These are phyloP conservation scores for Rhypophila decipiens DNA, from an alignment of 495 filamentous ascomycete species.

Conservation along the genomic window DNA sequence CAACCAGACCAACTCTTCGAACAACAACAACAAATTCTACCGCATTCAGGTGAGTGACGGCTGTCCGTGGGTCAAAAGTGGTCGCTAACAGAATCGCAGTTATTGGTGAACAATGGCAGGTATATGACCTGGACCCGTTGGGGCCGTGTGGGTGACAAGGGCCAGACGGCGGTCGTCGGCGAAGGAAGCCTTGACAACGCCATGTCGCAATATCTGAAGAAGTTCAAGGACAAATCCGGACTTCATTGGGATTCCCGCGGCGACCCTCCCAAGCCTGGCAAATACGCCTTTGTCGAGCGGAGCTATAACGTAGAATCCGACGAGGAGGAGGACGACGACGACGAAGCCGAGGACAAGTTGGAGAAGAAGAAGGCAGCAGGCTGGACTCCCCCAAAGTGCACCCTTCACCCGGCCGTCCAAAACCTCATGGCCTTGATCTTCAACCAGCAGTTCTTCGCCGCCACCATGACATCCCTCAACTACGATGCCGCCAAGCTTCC, in stretches of 20 bases:
- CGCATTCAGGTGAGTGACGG: conserved; percentile 44
- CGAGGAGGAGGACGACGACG: conserved; percentile 51
- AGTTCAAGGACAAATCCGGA: conserved; percentile 76
- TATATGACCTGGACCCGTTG: conserved; percentile 63
- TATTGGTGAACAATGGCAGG: conserved; percentile 21
- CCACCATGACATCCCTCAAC: conserved; percentile 58
- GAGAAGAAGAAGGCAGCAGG: conserved; percentile 27
- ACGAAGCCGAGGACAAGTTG: conserved; percentile 15
- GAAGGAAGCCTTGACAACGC: conserved; percentile 39
- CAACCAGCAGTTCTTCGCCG: conserved; percentile 62
- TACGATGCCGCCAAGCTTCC: conserved; percentile 77
- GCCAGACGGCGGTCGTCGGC: conserved; percentile 49
- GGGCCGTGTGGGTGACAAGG: conserved; percentile 72
- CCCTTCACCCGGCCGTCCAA: conserved; percentile 53
- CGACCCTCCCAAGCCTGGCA: conserved; percentile 51
- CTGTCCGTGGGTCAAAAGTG: too few relatives aligned
- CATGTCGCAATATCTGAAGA: conserved; percentile 53
- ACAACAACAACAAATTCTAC: conserved; percentile 73
- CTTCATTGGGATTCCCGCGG: conserved; percentile 58
- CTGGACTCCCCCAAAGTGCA: conserved; percentile 39
- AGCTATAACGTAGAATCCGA: conserved; percentile 59
- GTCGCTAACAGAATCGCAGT: conserved; percentile 22
- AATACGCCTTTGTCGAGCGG: conserved; percentile 73
- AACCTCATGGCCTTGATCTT: conserved; percentile 75
- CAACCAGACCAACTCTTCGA: conserved; percentile 52